phyloP scores from a whole-genome alignment of 2,329 filamentous ascomycete species.

The Calonectria honghensis region DNA sequence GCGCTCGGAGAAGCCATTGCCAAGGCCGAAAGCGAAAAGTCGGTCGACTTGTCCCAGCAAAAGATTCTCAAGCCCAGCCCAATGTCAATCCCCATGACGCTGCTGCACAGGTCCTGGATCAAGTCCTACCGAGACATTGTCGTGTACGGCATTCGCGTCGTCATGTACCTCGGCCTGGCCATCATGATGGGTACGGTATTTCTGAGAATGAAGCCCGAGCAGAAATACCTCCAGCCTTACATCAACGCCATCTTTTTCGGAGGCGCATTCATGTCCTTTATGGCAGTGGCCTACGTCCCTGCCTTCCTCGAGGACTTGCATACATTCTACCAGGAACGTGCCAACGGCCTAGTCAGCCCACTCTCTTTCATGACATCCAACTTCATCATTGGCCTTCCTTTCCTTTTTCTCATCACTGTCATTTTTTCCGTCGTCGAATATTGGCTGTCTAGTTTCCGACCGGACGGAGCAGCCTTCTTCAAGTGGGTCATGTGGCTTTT shows the following conservation, averaged over 20 bases:
- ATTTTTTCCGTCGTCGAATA: constrained; percentile 4
- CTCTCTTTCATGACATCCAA: constrained; percentile 8
- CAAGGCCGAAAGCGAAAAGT: background rate
- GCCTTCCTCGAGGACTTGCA: constrained; percentile 11
- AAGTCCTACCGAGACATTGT: constrained; percentile 6
- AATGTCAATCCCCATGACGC: background rate
- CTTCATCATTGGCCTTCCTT: constrained; percentile 15
- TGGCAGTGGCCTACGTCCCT: constrained; percentile 13
- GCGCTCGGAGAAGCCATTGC: background rate
- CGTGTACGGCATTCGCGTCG: constrained; percentile 6
- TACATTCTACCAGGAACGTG: constrained; percentile 5
- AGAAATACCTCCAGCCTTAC: constrained; percentile 13
- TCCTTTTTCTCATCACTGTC: constrained; percentile 5
- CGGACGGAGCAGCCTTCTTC: constrained; percentile 5
- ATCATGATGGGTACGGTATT: constrained; percentile 16
- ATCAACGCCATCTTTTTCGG: constrained; percentile 16
- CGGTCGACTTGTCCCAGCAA: constrained; percentile 3
- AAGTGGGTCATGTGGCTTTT: constrained; percentile 21
- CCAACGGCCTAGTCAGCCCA: constrained; percentile 6
- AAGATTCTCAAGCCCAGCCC: constrained; percentile 5
- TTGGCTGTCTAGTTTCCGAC: constrained; percentile 4
- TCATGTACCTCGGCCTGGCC: constrained; percentile 1
- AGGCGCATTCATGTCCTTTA: constrained; percentile 10
- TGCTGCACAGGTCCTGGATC: constrained; percentile 13
- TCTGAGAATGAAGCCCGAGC: constrained; percentile 8